Evolutionary conservation across 179 eudicot species (phyloP).

Genomic region (Pouteria campechiana): DNA sequence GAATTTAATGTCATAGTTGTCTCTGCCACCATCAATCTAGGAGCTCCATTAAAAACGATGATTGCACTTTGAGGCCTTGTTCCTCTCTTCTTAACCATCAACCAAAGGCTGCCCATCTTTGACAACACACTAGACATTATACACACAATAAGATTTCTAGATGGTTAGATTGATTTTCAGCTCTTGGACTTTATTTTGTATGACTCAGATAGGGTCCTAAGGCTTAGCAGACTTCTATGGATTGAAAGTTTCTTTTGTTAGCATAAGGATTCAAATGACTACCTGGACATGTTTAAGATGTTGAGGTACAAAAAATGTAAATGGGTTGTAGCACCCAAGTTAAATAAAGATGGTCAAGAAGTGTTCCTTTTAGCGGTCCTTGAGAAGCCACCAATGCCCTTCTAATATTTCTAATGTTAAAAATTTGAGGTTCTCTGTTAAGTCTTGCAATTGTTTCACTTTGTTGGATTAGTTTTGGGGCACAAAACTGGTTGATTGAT

Average conservation of each 20-base stretch:
- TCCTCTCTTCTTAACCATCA: slow-evolving; percentile 39
- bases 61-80: slow-evolving; percentile 43
- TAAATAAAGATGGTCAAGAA: slow-evolving; percentile 27
- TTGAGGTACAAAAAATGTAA: slow-evolving; percentile 41
- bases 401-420: no score
- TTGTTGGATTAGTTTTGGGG: no score
- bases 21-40: slow-evolving; percentile 32
- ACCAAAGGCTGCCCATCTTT: slow-evolving; percentile 48
- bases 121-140: slow-evolving; percentile 50
- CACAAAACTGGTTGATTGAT: no score
- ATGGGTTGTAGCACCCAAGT: slow-evolving; percentile 42
- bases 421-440: no score
- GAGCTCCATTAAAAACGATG: slow-evolving; percentile 45
- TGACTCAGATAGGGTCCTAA: slow-evolving; percentile 46
- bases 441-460: no score
- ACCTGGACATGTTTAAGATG: slow-evolving; percentile 28
- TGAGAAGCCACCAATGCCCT: slow-evolving; percentile 46
- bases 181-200: slow-evolving; percentile 37
- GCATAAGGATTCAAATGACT: slow-evolving; percentile 34
- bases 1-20: slow-evolving; percentile 35
- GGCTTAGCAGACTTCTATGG: slow-evolving; percentile 56
- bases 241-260: slow-evolving; percentile 48
- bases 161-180: slow-evolving; percentile 39
- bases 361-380: slow-evolving; percentile 49
- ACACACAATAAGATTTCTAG: slow-evolving; percentile 40